A percentile compares a stretch with the other conserved stretches of the same genome.
phyloP scores from a whole-genome alignment of 1,284 basidiomycete species.

The Boletellus deceptivus region DNA sequence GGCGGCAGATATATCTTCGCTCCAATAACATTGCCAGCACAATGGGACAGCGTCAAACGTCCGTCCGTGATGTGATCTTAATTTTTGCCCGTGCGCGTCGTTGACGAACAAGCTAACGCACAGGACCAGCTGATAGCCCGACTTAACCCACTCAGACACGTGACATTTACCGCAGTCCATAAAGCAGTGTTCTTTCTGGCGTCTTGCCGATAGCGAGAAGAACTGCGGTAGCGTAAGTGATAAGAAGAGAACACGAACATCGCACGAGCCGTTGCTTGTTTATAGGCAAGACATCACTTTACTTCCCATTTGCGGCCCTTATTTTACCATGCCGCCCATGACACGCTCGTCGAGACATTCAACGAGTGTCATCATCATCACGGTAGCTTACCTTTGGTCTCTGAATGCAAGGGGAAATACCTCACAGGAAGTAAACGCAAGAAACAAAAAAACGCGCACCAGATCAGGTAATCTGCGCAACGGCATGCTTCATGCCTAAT shows the following conservation, averaged over 20 bases:
- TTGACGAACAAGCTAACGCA: too few species aligned
- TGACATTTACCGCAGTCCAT: slow-evolving; percentile 4
- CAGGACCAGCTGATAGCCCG: slow-evolving; percentile 49
- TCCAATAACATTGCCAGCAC: slow-evolving; percentile 56
- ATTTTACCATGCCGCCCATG: too few species aligned
- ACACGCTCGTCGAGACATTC: too few species aligned
- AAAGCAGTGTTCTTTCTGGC: too few species aligned
- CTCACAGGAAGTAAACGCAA: background rate
- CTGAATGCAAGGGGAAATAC: background rate
- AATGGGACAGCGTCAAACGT: too few species aligned
- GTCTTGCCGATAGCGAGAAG: too few species aligned
- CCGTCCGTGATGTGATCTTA: too few species aligned
- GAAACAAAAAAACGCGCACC: slow-evolving; percentile 2
- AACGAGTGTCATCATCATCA: too few species aligned
- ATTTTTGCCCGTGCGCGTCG: too few species aligned
- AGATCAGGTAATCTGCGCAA: background rate
- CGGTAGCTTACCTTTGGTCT: background rate
- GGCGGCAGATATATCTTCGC: slow-evolving; percentile 64
- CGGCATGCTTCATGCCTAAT: background rate
- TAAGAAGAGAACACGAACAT: background rate
- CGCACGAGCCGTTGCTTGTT: too few species aligned
- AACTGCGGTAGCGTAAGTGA: background rate
- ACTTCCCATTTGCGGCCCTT: too few species aligned
- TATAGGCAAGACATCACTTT: too few species aligned
- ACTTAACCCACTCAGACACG: slow-evolving; percentile 49